Conservation (phyloP, 176 grass and related monocot species). For the Juncus inflexus region DNA sequence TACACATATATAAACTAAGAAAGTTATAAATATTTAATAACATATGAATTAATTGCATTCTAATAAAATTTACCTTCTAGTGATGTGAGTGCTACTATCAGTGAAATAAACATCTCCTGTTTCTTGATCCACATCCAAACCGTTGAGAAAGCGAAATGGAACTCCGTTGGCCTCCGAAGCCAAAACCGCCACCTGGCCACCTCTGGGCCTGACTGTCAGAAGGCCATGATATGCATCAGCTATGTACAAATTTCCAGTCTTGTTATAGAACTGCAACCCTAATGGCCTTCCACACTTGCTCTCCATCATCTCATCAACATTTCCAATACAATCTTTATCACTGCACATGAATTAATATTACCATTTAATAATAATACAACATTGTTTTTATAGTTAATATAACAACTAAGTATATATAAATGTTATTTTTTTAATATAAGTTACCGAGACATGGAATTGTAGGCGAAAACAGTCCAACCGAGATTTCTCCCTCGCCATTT, state of each 20-base stretch:
- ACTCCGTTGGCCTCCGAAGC: slow-evolving; percentile 52
- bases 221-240: slow-evolving; percentile 84
- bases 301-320: slow-evolving; percentile 34
- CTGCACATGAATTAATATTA: not conserved
- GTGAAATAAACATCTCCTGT: slow-evolving; percentile 87
- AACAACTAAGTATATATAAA: not conserved
- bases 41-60: not conserved
- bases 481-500: slow-evolving; percentile 42
- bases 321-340: slow-evolving; percentile 32
- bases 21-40: too few relatives aligned
- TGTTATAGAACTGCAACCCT: slow-evolving; percentile 72
- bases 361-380: not conserved
- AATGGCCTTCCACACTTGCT: slow-evolving; percentile 71
- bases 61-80: slow-evolving; percentile 39
- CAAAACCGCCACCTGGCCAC: slow-evolving; percentile 42
- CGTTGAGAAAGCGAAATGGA: slow-evolving; percentile 73
- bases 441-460: slow-evolving; percentile 43
- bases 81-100: slow-evolving; percentile 58
- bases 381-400: too few relatives aligned
- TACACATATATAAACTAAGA: too few relatives aligned
- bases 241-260: slow-evolving; percentile 64
- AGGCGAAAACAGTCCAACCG: slow-evolving; percentile 68
- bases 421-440: not conserved
- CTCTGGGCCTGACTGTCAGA: slow-evolving; percentile 46
- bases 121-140: slow-evolving; percentile 74